Conservation (phyloP, 2,329 filamentous ascomycete species). For the Monosporascus cannonballus region DNA sequence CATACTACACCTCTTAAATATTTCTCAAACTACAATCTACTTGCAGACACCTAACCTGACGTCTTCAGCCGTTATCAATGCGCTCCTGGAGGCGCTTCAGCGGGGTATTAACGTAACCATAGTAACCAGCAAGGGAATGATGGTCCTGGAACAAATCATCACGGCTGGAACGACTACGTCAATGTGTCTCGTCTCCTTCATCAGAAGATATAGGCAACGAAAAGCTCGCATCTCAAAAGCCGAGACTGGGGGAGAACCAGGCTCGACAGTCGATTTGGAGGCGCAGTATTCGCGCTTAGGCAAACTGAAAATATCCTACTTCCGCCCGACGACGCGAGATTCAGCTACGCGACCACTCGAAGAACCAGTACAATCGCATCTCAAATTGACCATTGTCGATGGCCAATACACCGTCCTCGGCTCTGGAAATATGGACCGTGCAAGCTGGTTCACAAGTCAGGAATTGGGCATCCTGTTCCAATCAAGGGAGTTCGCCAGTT, state of each 20-base stretch:
- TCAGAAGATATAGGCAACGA: slow-evolving; percentile 44
- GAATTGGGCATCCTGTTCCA: slow-evolving; percentile 65
- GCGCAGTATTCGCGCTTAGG: slow-evolving; percentile 38
- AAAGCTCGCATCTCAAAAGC: slow-evolving; percentile 15
- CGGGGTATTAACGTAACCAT: slow-evolving; percentile 64
- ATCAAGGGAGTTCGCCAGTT: slow-evolving; percentile 24
- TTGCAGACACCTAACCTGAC: slow-evolving; percentile 78
- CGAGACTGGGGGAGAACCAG: slow-evolving; percentile 8
- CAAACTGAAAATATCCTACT: slow-evolving; percentile 53
- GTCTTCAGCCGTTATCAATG: slow-evolving; percentile 54
- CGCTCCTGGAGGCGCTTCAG: slow-evolving; percentile 52
- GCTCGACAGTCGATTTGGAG: slow-evolving; percentile 33
- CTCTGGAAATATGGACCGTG: slow-evolving; percentile 78
- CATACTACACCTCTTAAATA: slow-evolving; percentile 53
- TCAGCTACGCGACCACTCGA: slow-evolving; percentile 20
- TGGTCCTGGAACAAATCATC: slow-evolving; percentile 74
- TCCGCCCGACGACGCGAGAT: slow-evolving; percentile 29
- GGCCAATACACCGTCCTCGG: slow-evolving; percentile 62
- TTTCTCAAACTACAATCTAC: slow-evolving; percentile 53
- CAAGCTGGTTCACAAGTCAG: slow-evolving; percentile 83
- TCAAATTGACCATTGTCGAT: slow-evolving; percentile 74
- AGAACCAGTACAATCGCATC: slow-evolving; percentile 67
- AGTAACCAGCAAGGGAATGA: slow-evolving; percentile 62
- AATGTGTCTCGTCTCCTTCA: slow-evolving; percentile 54
- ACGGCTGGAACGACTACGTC: slow-evolving; percentile 71